A percentile compares a stretch with the other conserved stretches of the same genome.
Conservation (phyloP, 805 yeast genomes). For the Suhomyces faveliae region DNA sequence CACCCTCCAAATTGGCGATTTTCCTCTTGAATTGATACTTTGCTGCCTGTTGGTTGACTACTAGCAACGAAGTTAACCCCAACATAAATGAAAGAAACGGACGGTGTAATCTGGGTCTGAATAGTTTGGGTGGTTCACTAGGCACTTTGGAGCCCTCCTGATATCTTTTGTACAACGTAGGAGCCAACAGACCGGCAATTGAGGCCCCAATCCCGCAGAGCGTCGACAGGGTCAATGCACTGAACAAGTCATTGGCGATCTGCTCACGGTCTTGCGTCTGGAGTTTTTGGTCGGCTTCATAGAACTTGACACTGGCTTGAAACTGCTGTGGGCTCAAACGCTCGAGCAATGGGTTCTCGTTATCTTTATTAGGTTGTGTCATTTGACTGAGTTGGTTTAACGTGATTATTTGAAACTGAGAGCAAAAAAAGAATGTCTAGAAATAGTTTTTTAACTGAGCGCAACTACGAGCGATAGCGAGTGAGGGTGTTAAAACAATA, state of each 20-base stretch:
- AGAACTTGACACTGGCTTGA: slow-evolving; percentile 37
- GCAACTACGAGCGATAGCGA: no score
- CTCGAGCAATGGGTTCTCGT: slow-evolving; percentile 25
- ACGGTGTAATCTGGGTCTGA: slow-evolving; percentile 21
- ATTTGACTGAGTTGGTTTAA: neutral
- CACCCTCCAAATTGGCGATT: slow-evolving; percentile 15
- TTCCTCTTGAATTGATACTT: slow-evolving; percentile 23
- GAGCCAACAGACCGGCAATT: slow-evolving; percentile 26
- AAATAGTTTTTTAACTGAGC: no score
- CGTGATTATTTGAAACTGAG: neutral
- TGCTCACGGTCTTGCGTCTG: slow-evolving; percentile 29
- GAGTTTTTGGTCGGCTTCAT: slow-evolving; percentile 40
- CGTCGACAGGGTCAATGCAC: slow-evolving; percentile 23
- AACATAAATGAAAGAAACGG: slow-evolving; percentile 34
- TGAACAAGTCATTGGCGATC: slow-evolving; percentile 30
- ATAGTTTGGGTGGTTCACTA: slow-evolving; percentile 5
- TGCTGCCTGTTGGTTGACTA: slow-evolving; percentile 24
- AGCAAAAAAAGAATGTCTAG: neutral
- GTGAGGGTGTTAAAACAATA: no score
- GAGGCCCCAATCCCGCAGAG: slow-evolving; percentile 27
- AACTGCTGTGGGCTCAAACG: slow-evolving; percentile 34
- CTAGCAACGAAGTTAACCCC: slow-evolving; percentile 28
- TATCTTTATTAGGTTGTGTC: neutral
- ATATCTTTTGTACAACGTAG: slow-evolving; percentile 25
- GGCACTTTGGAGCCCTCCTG: slow-evolving; percentile 1